Base-by-base conservation (phyloP, 345 rosid genomes). In the Melaleuca quinquenervia region DNA sequence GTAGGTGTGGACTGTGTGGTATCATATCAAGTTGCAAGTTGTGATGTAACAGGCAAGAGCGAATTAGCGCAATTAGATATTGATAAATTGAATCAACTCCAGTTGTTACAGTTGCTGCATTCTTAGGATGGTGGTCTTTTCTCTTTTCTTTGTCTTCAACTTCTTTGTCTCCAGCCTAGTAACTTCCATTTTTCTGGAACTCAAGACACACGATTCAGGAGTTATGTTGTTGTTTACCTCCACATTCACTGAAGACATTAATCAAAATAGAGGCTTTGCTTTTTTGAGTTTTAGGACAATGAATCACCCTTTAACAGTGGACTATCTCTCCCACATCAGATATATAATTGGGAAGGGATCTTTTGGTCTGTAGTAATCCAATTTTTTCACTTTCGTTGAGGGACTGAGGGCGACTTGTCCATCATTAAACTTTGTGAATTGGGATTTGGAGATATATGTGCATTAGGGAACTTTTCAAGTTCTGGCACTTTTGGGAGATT, bases 71-170 rank as follows among this genome's bases (percentile, higher is more conserved):
- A 53, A 53, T 50, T 53, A 20, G 55, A 32, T 32, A 16, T 70
- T 32, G 78, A 70, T 16, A 21, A 70, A 32, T 7, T 32, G 78
- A 16, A 18, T 45, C 22, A 32, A 18, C 7, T 12, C 36, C 7
- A 1, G 3, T 64, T 0, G 12, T 11, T 64, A 32, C 0, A 0
- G 45, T 62, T 64, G 2, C 45, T 16, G 78, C 22, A 18, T 70
- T 4, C 6, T 70, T 70, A 18, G 45, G 78, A 18, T 8, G 24
- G 78, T 32, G 8, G 78, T 32, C 78, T 18, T 1, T 5, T 70
- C 48, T 70, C 48, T 70, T 64, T 32, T 70, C 24, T 70, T 70
- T 32, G 7, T 70, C 24, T 70, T 21, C 1, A 0, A 3, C 78
- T 32, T 18, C 1, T 41, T 70, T 8, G 45, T 24, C 12, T 32